Base-by-base conservation (phyloP, 2,329 filamentous ascomycete species). In the Phialemoniopsis sp. region DNA sequence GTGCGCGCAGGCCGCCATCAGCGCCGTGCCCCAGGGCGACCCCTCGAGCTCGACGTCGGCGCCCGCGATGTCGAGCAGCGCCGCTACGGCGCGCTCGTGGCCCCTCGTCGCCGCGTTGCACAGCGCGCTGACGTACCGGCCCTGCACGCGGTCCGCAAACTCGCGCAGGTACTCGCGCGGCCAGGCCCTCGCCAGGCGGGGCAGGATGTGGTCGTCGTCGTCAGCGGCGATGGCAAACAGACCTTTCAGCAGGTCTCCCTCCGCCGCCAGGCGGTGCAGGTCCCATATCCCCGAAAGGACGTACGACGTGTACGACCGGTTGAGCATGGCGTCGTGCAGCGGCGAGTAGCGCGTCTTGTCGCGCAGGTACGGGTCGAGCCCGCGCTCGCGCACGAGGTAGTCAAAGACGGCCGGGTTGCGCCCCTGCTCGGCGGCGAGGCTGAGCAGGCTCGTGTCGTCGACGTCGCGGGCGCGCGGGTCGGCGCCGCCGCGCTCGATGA, bases 1-100 rank as follows among this genome's bases (percentile, higher is more conserved):
- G 10, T 32, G 37, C 6, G 28, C 12, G 29, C 46, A 48, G 3
- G 48, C 46, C 6, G 32, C 17, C 44, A 50, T 49, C 19, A 49
- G 41, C 13, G 48, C 38, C 18, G 43, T 48, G 12, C 48, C 48
- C 29, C 47, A 42, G 3, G 13, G 15, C 3, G 38, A 29, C 7
- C 44, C 46, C 31, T 38, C 36, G 31, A 34, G 16, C 18, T 49
- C 44, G 16, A 40, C 6, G 4, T 41, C 35, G 13, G 46, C 48
- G 2, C 41, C 43, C 26, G 38, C 18, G 6, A 17, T 15, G 4
- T 45, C 17, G 7, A 49, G 39, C 7, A 46, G 32, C 16, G 21
- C 26, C 15, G 31, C 18, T 4, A 32, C n/a, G 15, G 13, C 14
- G 33, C 33, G n/a, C 1, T 34, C 17, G 28, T 36, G 29, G n/a